These are phyloP conservation scores for Neofusicoccum ribis DNA, from an alignment of 2,329 filamentous ascomycete genomes.

Conservation along the genomic window DNA sequence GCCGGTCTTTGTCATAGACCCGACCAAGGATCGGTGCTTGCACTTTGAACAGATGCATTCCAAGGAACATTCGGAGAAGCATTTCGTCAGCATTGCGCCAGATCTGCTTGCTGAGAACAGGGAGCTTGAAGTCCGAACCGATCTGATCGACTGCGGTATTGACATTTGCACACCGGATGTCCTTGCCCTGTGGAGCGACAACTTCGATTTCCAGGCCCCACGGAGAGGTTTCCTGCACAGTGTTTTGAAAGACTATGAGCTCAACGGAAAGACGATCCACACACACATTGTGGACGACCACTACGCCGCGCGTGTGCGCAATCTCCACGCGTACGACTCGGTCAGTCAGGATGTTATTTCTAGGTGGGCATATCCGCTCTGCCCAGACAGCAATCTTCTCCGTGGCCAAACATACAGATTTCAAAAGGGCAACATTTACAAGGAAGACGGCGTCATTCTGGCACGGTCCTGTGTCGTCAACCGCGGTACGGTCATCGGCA, in stretches of 20 bases:
- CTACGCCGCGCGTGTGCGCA: constrained; percentile 84
- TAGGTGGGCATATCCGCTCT: constrained; percentile 84
- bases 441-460: constrained; percentile 75
- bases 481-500: constrained; percentile 72
- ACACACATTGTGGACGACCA: constrained; percentile 79
- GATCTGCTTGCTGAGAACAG: constrained; percentile 71
- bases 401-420: constrained; percentile 74
- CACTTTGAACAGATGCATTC: constrained; percentile 92
- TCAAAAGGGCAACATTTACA: constrained; percentile 69
- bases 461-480: constrained; percentile 70
- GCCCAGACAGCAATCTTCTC: constrained; percentile 84
- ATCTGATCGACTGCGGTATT: constrained; percentile 90
- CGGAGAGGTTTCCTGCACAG: constrained; percentile 87
- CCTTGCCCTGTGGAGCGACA: constrained; percentile 92
- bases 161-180: constrained; percentile 98
- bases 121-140: constrained; percentile 80
- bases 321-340: constrained; percentile 85
- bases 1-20: constrained; percentile 85
- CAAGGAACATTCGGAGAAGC: constrained; percentile 56
- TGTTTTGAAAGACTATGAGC: constrained; percentile 92
- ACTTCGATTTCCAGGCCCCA: constrained; percentile 92
- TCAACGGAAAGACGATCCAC: constrained; percentile 97
- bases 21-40: constrained; percentile 75
- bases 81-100: constrained; percentile 71
- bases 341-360: constrained; percentile 84